Evolutionary conservation across 2,329 filamentous ascomycete genomes (phyloP).

Genomic region (Alternaria metachromatica): DNA sequence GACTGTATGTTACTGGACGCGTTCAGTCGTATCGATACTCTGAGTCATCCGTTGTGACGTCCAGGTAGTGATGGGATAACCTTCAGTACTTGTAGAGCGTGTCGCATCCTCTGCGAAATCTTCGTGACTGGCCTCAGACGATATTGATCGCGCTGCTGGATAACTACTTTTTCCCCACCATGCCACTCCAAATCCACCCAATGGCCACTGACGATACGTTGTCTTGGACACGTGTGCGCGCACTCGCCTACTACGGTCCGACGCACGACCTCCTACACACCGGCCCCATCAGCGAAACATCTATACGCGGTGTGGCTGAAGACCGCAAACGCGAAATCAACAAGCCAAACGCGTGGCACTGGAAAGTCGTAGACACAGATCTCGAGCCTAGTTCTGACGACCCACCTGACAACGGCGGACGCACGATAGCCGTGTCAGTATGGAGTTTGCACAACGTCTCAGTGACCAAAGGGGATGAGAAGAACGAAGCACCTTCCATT

Average conservation of each 20-base stretch:
- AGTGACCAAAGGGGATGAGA: background rate
- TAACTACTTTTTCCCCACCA: background rate
- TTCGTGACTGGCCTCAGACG: background rate
- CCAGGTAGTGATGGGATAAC: background rate
- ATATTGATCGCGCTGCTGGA: rapidly evolving
- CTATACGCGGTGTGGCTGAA: slow-evolving; percentile 31
- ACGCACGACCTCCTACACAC: slow-evolving; percentile 38
- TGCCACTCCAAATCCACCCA: slow-evolving; percentile 34
- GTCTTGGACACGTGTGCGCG: slow-evolving; percentile 39
- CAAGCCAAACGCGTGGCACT: slow-evolving; percentile 36
- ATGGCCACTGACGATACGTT: slow-evolving; percentile 31
- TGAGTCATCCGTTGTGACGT: background rate
- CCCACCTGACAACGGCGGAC: slow-evolving; percentile 27
- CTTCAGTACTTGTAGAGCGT: background rate
- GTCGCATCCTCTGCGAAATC: background rate
- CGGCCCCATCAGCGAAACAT: slow-evolving; percentile 31
- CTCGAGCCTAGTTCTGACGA: slow-evolving; percentile 31
- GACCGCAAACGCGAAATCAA: slow-evolving; percentile 30
- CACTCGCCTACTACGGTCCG: slow-evolving; percentile 38
- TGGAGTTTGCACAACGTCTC: slow-evolving; percentile 34
- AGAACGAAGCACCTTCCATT: background rate
- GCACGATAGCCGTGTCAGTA: slow-evolving; percentile 36
- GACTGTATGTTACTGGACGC: background rate
- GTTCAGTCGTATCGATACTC: background rate
- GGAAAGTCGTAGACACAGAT: slow-evolving; percentile 42